Evolutionary conservation across 768 basidiomycete species (phyloP), one percentile per base, ranked within the genome.

Genomic region (Hemileccinum rubropunctum): DNA sequence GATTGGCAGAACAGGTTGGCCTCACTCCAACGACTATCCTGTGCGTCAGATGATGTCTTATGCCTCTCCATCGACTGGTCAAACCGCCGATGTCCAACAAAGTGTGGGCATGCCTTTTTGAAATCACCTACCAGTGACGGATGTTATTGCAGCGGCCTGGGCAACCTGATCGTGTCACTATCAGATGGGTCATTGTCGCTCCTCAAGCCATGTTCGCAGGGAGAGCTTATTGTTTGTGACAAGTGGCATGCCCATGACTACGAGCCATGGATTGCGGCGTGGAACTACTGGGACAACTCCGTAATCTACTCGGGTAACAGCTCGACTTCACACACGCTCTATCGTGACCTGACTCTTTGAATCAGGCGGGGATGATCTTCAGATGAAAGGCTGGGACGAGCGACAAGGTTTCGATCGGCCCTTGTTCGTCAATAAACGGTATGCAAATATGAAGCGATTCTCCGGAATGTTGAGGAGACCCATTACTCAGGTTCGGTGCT

Each of bases 51-150:
- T 0, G 78, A 84, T 23, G 76, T 77, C 1, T 72, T 99, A 1
- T 95, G 91, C 60, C 81, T 99, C 15, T 98, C 94, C 9, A 71
- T 98, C 23, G 97, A 98, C 67, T 99, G 94, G 92, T 88, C 89
- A 1, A 87, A 88, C 58, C 79, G 89, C 15, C 76, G 80, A 28
- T 65, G 53, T 23, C 68, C 71, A n/a, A 70, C 70, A 48, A 67
- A 53, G 85, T 85, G 68, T 20, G 76, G 51, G 20, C 21, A 21
- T 12, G 18, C 36, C 18, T 52, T 58, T 41, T 30, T 51, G n/a
- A 45, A 39, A 47, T 9, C 7, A 14, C 37, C 36, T 21, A 36
- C 11, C 30, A 17, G 10, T 45, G 40, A 54, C 27, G 7, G 41
- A 44, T 44, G 20, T 20, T 12, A 20, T 48, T 38, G 48, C 42